Conservation (phyloP, 2,329 filamentous ascomycete species). For the Colletotrichum scovillei region DNA sequence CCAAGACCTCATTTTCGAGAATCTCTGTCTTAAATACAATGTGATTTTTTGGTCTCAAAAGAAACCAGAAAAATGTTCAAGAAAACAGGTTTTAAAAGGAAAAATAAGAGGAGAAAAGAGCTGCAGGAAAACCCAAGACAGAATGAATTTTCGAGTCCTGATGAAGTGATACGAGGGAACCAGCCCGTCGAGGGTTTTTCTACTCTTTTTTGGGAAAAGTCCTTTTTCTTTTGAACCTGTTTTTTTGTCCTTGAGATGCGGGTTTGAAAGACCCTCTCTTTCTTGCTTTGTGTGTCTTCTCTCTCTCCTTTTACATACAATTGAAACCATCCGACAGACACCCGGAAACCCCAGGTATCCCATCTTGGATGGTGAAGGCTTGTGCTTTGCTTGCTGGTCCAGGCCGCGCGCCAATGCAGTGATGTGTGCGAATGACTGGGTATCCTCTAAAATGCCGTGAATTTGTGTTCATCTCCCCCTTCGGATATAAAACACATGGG, state of each 20-base stretch:
- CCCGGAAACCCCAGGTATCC: background rate
- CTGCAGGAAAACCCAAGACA: constrained; percentile 16
- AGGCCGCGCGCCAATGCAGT: constrained; percentile 26
- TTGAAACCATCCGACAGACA: background rate
- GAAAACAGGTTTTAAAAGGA: background rate
- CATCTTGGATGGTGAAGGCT: background rate
- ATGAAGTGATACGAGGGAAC: constrained; percentile 22
- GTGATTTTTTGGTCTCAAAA: background rate
- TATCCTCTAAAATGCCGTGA: constrained; percentile 36
- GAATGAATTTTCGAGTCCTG: background rate
- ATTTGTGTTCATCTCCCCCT: constrained; percentile 16
- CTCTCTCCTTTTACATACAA: constrained; percentile 22
- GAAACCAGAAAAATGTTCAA: constrained; percentile 8
- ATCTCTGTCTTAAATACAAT: constrained; percentile 17
- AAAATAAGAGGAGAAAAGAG: background rate
- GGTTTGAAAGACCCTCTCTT: constrained; percentile 10
- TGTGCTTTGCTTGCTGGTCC: constrained; percentile 1
- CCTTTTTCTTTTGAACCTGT: background rate
- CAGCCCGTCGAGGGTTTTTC: constrained; percentile 32
- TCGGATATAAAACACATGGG: constrained; percentile 13
- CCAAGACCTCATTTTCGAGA: background rate
- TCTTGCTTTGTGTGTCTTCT: constrained; percentile 5
- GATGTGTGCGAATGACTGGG: constrained; percentile 25
- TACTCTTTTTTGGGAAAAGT: background rate
- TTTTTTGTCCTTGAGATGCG: constrained; percentile 18